Conservation (phyloP, 495 filamentous ascomycete genomes). For the Xylaria acuta region DNA sequence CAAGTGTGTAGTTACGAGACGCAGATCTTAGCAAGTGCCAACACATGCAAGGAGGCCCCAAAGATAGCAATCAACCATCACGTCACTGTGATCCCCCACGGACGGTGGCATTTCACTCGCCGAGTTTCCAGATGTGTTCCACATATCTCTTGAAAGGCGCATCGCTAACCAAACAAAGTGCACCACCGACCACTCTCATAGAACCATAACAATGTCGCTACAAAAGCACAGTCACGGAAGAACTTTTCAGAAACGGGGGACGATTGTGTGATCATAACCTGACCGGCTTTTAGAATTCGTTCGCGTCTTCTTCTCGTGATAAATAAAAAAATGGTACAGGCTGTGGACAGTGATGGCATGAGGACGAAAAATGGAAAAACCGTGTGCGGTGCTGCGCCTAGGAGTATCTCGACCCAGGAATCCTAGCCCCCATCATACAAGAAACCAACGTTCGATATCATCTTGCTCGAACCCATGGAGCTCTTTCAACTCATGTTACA, state of each 20-base stretch:
- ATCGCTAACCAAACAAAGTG: too few species aligned
- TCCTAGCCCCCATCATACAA: constrained; percentile 19
- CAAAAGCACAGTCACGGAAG: not conserved
- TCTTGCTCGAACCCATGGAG: constrained; percentile 12
- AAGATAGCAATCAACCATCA: not conserved
- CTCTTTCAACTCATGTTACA: constrained; percentile 20
- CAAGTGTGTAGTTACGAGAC: too few species aligned
- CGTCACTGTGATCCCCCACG: not conserved
- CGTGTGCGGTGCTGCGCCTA: constrained; percentile 25
- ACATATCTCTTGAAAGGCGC: too few species aligned
- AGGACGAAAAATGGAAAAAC: not conserved
- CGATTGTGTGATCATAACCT: not conserved
- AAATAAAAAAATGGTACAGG: constrained; percentile 11
- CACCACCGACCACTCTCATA: too few species aligned
- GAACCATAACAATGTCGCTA: not conserved
- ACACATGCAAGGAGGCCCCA: not conserved
- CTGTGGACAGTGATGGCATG: not conserved
- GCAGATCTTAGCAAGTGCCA: not conserved
- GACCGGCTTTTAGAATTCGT: constrained; percentile 4
- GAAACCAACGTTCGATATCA: not conserved
- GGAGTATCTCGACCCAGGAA: constrained; percentile 12
- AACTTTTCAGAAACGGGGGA: not conserved
- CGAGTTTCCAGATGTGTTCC: too few species aligned
- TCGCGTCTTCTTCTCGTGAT: constrained; percentile 12
- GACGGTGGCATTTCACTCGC: too few species aligned